These are phyloP conservation scores for Solanum lignicaule DNA, from an alignment of 257 asterid genomes.

Conservation along the genomic window DNA sequence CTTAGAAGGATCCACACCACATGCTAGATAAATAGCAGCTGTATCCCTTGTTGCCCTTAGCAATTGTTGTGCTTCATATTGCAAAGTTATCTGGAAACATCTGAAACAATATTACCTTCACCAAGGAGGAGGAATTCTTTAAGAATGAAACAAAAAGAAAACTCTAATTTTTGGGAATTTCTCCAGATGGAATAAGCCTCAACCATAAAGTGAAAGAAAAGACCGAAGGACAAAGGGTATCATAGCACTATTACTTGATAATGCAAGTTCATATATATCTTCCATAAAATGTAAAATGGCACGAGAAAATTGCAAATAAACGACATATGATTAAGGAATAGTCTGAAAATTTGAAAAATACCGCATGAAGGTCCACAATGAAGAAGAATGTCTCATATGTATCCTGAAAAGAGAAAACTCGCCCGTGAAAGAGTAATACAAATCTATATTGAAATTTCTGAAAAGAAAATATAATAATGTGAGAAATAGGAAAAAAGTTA, in stretches of 20 bases:
- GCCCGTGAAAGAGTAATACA: neutral
- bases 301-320: neutral
- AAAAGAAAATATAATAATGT: neutral
- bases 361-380: conserved; percentile 99
- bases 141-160: neutral
- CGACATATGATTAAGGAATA: neutral
- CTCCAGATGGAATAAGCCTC: neutral
- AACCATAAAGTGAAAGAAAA: neutral
- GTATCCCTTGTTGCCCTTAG: conserved; percentile 83
- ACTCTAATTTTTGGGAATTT: neutral
- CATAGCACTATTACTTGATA: neutral
- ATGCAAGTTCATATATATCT: neutral
- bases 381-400: conserved; percentile 77
- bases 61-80: conserved; percentile 64
- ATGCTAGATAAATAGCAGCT: conserved; percentile 94
- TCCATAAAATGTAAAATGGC: neutral
- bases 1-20: conserved; percentile 90
- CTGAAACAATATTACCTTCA: neutral
- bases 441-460: neutral
- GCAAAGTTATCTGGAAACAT: conserved; percentile 70
- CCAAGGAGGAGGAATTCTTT: neutral
- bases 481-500: neutral
- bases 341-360: conserved; percentile 13
- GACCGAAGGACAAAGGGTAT: neutral
- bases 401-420: conserved; percentile 54